A percentile compares a stretch with the other conserved stretches of the same genome.
Conservation (phyloP, 805 yeast species). For the Candida vaughaniae region DNA sequence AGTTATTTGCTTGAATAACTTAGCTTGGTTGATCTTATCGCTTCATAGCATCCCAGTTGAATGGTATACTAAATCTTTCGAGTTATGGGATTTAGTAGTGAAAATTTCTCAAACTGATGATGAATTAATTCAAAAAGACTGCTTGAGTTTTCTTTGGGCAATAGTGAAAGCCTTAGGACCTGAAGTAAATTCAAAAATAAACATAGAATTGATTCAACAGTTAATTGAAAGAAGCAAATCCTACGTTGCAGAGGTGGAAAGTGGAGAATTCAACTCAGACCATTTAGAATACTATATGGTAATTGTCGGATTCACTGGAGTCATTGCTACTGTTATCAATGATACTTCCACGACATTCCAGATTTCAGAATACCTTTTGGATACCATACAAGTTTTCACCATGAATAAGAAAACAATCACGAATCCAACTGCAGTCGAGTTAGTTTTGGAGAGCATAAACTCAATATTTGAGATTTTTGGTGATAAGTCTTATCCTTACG, state of each 20-base stretch:
- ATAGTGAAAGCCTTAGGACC: slow-evolving; percentile 36
- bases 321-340: slow-evolving; percentile 47
- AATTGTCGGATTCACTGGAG: slow-evolving; percentile 53
- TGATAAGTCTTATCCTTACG: slow-evolving; percentile 68
- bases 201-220: slow-evolving; percentile 24
- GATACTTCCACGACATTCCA: slow-evolving; percentile 43
- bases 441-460: slow-evolving; percentile 61
- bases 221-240: slow-evolving; percentile 22
- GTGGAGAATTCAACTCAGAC: slow-evolving; percentile 1
- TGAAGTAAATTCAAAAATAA: slow-evolving; percentile 24
- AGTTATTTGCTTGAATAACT: slow-evolving; percentile 68
- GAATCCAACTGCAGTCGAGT: slow-evolving; percentile 30
- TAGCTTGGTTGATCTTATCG: slow-evolving; percentile 55
- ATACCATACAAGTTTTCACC: slow-evolving; percentile 15
- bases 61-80: slow-evolving; percentile 35
- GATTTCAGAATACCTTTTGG: slow-evolving; percentile 47
- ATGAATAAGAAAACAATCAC: slow-evolving; percentile 11
- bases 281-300: slow-evolving; percentile 42
- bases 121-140: slow-evolving; percentile 27
- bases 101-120: slow-evolving; percentile 16
- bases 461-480: slow-evolving; percentile 75
- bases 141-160: slow-evolving; percentile 39
- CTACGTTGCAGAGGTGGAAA: slow-evolving; percentile 2
- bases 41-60: slow-evolving; percentile 28
- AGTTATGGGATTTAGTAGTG: slow-evolving; percentile 30